Evolutionary conservation across 352 stramenopile species (phyloP), one percentile per base, ranked within the genome.

Genomic region (Salisapilia sapeloensis): DNA sequence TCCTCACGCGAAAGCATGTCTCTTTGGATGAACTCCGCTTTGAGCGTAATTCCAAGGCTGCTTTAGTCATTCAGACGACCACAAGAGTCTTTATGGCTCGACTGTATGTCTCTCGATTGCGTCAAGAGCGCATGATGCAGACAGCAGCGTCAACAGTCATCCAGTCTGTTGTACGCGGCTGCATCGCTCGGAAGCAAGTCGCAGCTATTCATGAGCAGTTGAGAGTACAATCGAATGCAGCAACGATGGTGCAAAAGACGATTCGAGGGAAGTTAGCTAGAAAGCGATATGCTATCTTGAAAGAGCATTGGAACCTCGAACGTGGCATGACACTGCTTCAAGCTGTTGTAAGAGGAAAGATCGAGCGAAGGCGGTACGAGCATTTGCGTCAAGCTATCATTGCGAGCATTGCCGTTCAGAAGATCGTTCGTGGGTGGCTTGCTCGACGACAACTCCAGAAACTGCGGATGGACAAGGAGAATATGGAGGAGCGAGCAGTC

Each of bases 361-460:
- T 2, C 23, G 22, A 27, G 23, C 16, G 16, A 35, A 36, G 30
- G 29, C 53, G 16, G 30, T 54, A 30, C 21, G 52, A 22, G 51
- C 35, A 47, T 24, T 45, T 21, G 52, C 46, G 33, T 13, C 12
- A 39, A 18, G 28, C 38, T 12, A 10, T 31, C 14, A 20, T 39
- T 31, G 38, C 37, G 38, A 24, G 29, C 7, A 52, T 44, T 9
- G 38, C 49, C 7, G 21, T 71, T 26, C 54, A 67, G 29, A 64
- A 44, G 18, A 47, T 71, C 8, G 48, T 59, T n/a, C 58, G 58
- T 26, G 58, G 58, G 7, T 54, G 60, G 0, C 46, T 75, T 18
- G 50, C 47, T 29, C 50, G 60, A 4, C 60, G 69, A 21, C 42
- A 72, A 29, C 76, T 79, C 33, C 63, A 52, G 0, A 52, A 45